phyloP scores from a whole-genome alignment of 768 basidiomycete species.

The Russula emetica region DNA sequence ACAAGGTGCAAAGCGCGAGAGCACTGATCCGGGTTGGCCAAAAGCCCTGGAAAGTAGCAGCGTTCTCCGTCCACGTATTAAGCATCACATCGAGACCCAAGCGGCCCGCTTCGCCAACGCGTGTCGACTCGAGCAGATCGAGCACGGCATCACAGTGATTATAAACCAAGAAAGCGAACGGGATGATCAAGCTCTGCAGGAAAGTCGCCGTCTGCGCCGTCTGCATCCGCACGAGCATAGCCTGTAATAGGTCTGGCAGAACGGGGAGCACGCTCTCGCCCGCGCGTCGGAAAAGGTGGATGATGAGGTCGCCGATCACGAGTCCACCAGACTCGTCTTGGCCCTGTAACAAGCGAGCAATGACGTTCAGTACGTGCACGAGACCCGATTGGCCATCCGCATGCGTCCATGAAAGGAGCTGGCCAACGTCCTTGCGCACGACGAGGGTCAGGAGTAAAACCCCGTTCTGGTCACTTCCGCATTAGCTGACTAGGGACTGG shows the following conservation, averaged over 20 bases:
- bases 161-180: conserved; percentile 90
- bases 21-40: conserved; percentile 88
- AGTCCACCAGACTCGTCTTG: conserved; percentile 91
- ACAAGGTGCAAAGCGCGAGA: conserved; percentile 74
- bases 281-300: conserved; percentile 83
- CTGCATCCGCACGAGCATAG: conserved; percentile 75
- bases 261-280: conserved; percentile 78
- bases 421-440: conserved; percentile 81
- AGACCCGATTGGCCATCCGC: conserved; percentile 67
- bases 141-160: conserved; percentile 81
- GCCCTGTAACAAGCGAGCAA: conserved; percentile 70
- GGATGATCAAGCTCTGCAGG: conserved; percentile 87
- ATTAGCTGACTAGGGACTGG: neutral
- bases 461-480: conserved; percentile 49
- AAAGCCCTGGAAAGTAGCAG: conserved; percentile 90
- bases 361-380: conserved; percentile 64
- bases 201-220: conserved; percentile 89
- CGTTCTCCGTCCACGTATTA: conserved; percentile 91
- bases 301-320: conserved; percentile 90
- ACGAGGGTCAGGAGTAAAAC: conserved; percentile 76
- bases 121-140: conserved; percentile 65
- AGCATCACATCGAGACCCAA: conserved; percentile 84
- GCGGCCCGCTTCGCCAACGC: conserved; percentile 45
- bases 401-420: conserved; percentile 75
- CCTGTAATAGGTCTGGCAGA: conserved; percentile 79